phyloP scores from a whole-genome alignment of 495 filamentous ascomycete genomes.

The Baudoinia panamericana region DNA sequence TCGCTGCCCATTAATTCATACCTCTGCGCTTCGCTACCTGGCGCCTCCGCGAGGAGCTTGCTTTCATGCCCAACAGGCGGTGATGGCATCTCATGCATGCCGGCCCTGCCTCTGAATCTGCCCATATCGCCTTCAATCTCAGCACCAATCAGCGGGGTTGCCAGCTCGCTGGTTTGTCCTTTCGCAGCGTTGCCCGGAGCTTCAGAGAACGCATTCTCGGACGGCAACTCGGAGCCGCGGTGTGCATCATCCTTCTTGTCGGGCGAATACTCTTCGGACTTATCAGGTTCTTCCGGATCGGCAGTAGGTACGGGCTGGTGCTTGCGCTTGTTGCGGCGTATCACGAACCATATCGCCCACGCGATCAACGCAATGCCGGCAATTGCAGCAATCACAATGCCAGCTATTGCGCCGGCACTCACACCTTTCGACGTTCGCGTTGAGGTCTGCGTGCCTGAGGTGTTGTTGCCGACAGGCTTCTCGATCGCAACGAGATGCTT shows the following conservation, averaged over 20 bases:
- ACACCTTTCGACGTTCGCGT: neutral
- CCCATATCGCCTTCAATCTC: conserved; percentile 7
- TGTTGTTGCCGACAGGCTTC: neutral
- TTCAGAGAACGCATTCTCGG: neutral
- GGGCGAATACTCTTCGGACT: neutral
- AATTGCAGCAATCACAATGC: conserved; percentile 9
- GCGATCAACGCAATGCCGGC: neutral
- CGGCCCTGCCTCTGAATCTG: neutral
- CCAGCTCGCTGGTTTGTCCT: neutral
- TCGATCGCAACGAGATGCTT: conserved; percentile 9
- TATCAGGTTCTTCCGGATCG: neutral
- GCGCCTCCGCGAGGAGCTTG: neutral
- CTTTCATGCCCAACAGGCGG: no score
- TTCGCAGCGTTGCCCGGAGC: neutral
- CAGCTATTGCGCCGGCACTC: conserved; percentile 9
- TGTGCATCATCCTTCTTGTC: conserved; percentile 3
- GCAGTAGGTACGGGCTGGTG: conserved; percentile 1
- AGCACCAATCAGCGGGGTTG: neutral
- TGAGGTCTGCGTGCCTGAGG: neutral
- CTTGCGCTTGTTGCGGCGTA: conserved; percentile 8
- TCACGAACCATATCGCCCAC: conserved; percentile 3
- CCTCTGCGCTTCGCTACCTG: neutral
- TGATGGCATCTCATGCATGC: conserved; percentile 6
- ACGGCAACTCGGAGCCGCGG: neutral
- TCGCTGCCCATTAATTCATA: neutral